These are phyloP conservation scores for Heliosperma pusillum DNA, from an alignment of 148 eudicot genomes.

Conservation along the genomic window DNA sequence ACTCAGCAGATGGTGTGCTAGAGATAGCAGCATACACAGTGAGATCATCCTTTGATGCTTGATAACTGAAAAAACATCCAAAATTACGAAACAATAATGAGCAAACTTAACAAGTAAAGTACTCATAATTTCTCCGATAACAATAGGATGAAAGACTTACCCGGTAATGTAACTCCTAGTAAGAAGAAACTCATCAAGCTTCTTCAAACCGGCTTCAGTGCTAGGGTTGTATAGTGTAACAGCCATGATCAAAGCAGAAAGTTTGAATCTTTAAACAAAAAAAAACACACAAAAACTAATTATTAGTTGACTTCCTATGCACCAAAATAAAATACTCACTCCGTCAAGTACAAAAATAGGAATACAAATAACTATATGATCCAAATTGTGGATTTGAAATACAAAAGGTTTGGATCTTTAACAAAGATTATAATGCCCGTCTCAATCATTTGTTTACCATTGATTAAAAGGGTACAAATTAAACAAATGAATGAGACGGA, in stretches of 20 bases:
- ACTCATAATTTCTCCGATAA: too few species aligned
- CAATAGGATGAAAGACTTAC: constrained; percentile 29
- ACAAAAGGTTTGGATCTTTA: too few species aligned
- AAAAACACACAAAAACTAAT: background rate
- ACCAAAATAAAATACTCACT: too few species aligned
- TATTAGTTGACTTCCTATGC: background rate
- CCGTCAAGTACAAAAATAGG: too few species aligned
- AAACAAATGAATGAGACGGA: too few species aligned
- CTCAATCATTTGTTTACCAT: too few species aligned
- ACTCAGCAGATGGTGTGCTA: constrained; percentile 55
- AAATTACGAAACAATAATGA: background rate
- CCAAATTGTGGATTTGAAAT: too few species aligned
- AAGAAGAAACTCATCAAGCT: constrained; percentile 82
- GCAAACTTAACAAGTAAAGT: background rate
- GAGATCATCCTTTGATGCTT: constrained; percentile 93
- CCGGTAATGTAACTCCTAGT: constrained; percentile 84
- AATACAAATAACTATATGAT: too few species aligned
- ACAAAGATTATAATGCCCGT: too few species aligned
- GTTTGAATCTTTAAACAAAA: constrained; percentile 2
- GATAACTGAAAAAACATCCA: constrained; percentile 45
- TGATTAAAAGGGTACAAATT: too few species aligned
- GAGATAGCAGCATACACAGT: constrained; percentile 62
- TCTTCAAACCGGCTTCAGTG: constrained; percentile 74
- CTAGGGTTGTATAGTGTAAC: constrained; percentile 48
- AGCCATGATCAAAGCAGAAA: constrained; percentile 51